Conservation (phyloP, 2,329 filamentous ascomycete genomes). For the Penicillium frequentans region DNA sequence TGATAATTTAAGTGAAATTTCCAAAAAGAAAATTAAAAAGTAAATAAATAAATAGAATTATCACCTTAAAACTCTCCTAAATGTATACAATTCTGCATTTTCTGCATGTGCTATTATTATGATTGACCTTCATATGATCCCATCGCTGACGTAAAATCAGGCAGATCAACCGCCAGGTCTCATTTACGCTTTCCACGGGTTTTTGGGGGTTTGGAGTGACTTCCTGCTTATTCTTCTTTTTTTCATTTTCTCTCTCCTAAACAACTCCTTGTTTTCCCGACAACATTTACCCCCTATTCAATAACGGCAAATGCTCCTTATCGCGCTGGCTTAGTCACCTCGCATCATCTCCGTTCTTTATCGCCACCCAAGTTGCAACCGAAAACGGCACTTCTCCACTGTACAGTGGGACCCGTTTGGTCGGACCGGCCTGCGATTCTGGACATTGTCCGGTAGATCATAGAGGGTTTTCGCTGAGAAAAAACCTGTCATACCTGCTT, state of each 20-base stretch:
- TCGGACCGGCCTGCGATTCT: constrained; percentile 50
- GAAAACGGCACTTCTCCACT: constrained; percentile 32
- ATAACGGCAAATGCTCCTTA: constrained; percentile 1
- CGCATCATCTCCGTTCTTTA: constrained; percentile 13
- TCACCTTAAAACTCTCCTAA: no score
- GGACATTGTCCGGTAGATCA: constrained; percentile 38
- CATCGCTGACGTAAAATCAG: constrained; percentile 21
- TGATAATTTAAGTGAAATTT: background rate
- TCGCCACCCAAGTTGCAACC: constrained; percentile 25
- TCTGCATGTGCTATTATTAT: background rate
- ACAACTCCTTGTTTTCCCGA: background rate
- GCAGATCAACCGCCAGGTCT: background rate
- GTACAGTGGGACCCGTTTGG: constrained; percentile 32
- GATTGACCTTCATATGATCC: constrained; percentile 14
- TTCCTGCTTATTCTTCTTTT: background rate
- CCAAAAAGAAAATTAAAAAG: background rate
- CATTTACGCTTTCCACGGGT: background rate
- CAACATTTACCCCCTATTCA: background rate
- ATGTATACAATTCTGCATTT: no score
- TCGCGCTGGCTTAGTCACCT: constrained; percentile 23
- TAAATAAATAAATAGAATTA: background rate
- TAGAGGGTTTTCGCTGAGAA: constrained; percentile 19
- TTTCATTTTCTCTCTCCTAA: background rate
- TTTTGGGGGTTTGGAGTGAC: background rate
- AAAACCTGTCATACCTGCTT: constrained; percentile 22